These are phyloP conservation scores for Colletotrichum siamense DNA, from an alignment of 2,329 filamentous ascomycete species.

Conservation along the genomic window DNA sequence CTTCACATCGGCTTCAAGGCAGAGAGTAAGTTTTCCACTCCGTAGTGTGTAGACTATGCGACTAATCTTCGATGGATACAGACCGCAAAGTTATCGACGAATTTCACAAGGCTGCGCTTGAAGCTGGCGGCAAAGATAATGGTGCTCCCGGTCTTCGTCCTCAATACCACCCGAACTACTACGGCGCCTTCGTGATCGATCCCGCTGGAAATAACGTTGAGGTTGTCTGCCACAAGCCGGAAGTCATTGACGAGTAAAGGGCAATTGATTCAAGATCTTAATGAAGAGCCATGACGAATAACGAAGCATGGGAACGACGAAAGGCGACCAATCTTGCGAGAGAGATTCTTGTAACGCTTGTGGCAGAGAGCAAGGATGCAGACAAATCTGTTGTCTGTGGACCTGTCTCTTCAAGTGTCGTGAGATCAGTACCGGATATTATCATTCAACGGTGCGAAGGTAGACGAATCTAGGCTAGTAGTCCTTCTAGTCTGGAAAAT, in stretches of 20 bases:
- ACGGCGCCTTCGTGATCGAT: conserved; percentile 55
- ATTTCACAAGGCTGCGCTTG: conserved; percentile 46
- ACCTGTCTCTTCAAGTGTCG: not conserved
- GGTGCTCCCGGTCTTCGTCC: conserved; percentile 50
- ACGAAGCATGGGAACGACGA: not conserved
- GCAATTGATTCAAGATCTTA: too few species aligned
- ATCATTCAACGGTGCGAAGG: not conserved
- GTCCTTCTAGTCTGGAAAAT: not conserved
- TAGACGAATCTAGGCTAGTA: not conserved
- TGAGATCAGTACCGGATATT: not conserved
- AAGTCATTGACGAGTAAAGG: not conserved
- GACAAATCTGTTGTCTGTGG: not conserved
- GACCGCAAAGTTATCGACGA: conserved; percentile 47
- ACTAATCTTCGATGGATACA: conserved; percentile 21
- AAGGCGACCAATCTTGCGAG: not conserved
- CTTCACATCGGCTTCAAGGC: conserved; percentile 37
- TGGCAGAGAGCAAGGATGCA: not conserved
- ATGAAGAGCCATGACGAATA: not conserved
- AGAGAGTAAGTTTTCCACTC: conserved; percentile 26
- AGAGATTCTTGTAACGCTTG: too few species aligned
- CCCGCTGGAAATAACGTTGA: conserved; percentile 60
- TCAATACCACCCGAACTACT: conserved; percentile 52
- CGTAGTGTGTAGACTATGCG: fast-evolving
- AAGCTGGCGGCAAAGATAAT: conserved; percentile 51
- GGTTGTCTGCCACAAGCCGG: conserved; percentile 36